Evolutionary conservation across 345 rosid species (phyloP).

Genomic region (Geranium brycei): DNA sequence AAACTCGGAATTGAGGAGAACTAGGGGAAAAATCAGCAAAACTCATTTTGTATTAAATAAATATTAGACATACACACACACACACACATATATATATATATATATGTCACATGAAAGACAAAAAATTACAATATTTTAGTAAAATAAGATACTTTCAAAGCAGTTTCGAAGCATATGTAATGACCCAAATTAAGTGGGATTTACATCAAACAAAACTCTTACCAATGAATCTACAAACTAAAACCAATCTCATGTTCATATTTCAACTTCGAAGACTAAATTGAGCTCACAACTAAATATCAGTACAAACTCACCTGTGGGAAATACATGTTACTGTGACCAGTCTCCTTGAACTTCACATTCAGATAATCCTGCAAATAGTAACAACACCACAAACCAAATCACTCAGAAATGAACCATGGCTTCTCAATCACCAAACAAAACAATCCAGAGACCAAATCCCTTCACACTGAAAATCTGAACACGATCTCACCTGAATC

Average conservation of each 20-base stretch:
- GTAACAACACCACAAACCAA: background rate
- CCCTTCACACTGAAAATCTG: background rate
- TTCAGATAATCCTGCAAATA: constrained; percentile 62
- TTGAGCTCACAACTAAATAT: background rate
- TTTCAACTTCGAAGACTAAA: background rate
- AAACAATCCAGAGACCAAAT: background rate
- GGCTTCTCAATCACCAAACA: background rate
- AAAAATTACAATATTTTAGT: too few species aligned
- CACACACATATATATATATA: too few species aligned
- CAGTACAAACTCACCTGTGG: constrained; percentile 47
- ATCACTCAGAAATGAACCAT: background rate
- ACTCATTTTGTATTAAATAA: too few species aligned
- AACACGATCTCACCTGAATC: constrained; percentile 49
- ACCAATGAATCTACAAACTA: background rate
- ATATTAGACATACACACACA: too few species aligned
- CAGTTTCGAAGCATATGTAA: too few species aligned
- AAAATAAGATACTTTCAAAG: too few species aligned
- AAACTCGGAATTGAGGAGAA: too few species aligned
- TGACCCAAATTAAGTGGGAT: background rate
- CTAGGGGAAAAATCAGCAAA: too few species aligned
- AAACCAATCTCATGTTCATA: background rate
- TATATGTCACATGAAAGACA: too few species aligned
- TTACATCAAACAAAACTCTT: background rate
- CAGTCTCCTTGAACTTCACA: constrained; percentile 88
- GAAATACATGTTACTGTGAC: constrained; percentile 89